phyloP scores from a whole-genome alignment of 148 eudicot genomes.

The Nepenthes mirabilis region DNA sequence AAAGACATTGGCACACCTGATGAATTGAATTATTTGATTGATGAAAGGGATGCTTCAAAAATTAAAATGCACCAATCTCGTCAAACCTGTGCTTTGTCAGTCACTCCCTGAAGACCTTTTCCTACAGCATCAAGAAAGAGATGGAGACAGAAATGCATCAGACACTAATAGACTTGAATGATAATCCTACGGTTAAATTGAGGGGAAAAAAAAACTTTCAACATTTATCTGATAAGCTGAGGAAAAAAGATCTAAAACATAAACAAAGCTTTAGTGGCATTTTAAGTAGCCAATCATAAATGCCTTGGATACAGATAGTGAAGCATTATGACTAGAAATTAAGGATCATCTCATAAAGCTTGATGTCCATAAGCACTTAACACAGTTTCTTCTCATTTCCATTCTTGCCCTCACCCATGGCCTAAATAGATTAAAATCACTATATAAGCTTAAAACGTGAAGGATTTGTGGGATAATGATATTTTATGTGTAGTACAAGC shows the following conservation, averaged over 20 bases:
- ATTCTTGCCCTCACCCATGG: not conserved
- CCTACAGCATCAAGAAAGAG: constrained; percentile 35
- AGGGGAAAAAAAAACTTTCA: too few species aligned
- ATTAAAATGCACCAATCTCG: constrained; percentile 7
- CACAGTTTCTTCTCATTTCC: constrained; percentile 1
- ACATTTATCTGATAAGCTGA: too few species aligned
- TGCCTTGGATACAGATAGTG: too few species aligned
- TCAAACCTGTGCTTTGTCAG: constrained; percentile 59
- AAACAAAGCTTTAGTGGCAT: too few species aligned
- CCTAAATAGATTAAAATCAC: not conserved
- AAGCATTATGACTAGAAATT: too few species aligned
- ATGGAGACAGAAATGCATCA: not conserved
- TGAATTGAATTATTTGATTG: constrained; percentile 8
- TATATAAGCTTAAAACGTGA: too few species aligned
- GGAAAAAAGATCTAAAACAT: too few species aligned
- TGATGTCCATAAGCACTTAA: not conserved
- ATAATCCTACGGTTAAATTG: not conserved
- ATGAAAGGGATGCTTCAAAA: not conserved
- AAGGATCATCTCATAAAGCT: not conserved
- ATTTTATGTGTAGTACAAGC: too few species aligned
- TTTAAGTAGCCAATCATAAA: too few species aligned
- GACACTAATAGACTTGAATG: not conserved
- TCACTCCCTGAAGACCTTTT: constrained; percentile 43
- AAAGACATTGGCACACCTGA: constrained; percentile 21
- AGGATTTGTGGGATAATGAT: too few species aligned